These are phyloP conservation scores for Diospyros lotus DNA, from an alignment of 148 eudicot genomes.

Conservation along the genomic window DNA sequence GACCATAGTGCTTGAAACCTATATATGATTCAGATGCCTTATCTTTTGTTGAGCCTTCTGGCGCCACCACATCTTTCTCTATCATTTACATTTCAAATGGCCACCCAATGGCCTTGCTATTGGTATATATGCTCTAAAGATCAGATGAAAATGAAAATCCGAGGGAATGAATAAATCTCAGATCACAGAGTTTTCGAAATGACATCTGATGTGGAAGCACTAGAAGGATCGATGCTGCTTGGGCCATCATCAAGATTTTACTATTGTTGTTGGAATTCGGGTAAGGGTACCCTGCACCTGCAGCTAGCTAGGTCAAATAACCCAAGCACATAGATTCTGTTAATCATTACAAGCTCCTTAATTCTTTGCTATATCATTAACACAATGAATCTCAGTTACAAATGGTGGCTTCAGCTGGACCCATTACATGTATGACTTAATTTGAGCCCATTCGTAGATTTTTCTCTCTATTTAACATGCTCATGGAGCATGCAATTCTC, in stretches of 20 bases:
- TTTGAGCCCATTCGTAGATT: no score
- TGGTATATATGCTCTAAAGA: no score
- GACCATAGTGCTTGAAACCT: background rate
- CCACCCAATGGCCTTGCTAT: background rate
- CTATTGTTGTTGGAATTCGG: no score
- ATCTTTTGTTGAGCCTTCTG: background rate
- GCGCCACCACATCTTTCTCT: background rate
- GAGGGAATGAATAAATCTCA: no score
- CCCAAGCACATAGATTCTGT: background rate
- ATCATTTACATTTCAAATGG: constrained; percentile 4
- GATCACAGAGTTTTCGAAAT: background rate
- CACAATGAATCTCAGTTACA: no score
- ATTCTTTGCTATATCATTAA: no score
- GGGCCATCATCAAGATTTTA: no score
- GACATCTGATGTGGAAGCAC: constrained; percentile 7
- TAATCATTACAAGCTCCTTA: no score
- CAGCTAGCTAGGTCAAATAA: background rate
- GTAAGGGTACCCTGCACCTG: background rate
- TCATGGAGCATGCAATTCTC: no score
- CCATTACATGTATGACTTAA: no score
- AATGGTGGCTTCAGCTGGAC: no score
- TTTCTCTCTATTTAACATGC: no score
- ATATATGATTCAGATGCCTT: background rate
- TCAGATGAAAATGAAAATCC: background rate
- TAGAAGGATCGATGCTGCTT: background rate